Conservation (phyloP, 768 basidiomycete species). For the Pulveroboletus frians region DNA sequence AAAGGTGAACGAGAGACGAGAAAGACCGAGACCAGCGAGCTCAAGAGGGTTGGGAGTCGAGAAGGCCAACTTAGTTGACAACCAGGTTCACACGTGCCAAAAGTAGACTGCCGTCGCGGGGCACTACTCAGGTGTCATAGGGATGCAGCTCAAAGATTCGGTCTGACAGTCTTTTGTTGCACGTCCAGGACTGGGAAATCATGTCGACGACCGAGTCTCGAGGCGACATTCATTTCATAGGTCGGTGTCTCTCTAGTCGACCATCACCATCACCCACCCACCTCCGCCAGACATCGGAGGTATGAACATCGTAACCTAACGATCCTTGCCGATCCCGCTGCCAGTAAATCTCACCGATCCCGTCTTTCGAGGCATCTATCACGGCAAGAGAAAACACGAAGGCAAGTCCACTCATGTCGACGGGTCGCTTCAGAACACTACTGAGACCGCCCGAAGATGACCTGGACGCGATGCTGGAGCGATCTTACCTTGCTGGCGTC, state of each 20-base stretch:
- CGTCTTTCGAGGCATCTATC: constrained; percentile 50
- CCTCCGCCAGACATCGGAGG: constrained; percentile 36
- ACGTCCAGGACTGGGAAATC: background rate
- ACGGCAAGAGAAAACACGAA: constrained; percentile 45
- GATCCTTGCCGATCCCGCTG: background rate
- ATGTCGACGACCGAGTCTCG: constrained; percentile 4
- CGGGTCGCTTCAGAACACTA: background rate
- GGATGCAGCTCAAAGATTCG: too few relatives aligned
- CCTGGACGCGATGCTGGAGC: constrained; percentile 49
- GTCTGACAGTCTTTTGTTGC: too few relatives aligned
- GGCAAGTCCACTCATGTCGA: constrained; percentile 28
- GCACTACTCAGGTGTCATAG: too few relatives aligned
- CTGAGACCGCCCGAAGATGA: constrained; percentile 44
- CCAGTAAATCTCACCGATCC: constrained; percentile 54
- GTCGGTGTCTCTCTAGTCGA: constrained; percentile 12
- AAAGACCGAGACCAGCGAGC: constrained; percentile 11
- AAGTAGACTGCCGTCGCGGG: too few relatives aligned
- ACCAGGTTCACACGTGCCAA: constrained; percentile 15
- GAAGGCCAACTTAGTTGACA: background rate
- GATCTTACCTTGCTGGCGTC: constrained; percentile 57
- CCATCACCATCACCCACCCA: background rate
- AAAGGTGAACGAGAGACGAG: constrained; percentile 22
- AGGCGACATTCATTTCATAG: constrained; percentile 32
- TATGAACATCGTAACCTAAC: constrained; percentile 8
- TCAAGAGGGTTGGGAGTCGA: constrained; percentile 1